A percentile compares a stretch with the other conserved stretches of the same genome.
Evolutionary conservation across 1,139 yeast species (phyloP).

Genomic region (Eremothecium gossypii): DNA sequence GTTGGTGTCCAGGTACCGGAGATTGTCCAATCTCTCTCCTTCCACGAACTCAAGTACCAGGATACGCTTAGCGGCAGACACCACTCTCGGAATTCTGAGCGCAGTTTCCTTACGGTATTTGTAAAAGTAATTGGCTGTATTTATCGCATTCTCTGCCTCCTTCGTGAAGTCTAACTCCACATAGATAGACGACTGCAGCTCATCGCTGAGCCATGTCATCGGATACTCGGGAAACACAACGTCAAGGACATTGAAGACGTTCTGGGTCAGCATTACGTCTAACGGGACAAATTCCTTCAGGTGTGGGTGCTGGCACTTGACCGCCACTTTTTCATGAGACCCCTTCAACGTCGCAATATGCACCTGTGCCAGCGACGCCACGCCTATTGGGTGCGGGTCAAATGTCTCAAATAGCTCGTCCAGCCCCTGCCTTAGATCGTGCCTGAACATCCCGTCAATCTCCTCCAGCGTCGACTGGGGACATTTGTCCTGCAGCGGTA

Average conservation of each 20-base stretch:
- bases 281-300: conserved; percentile 81
- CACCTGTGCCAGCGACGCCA: conserved; percentile 94
- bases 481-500: conserved; percentile 84
- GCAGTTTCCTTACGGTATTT: conserved; percentile 56
- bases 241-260: conserved; percentile 67
- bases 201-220: conserved; percentile 87
- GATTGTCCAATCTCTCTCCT: conserved; percentile 78
- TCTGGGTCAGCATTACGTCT: conserved; percentile 69
- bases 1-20: conserved; percentile 51
- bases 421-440: conserved; percentile 56
- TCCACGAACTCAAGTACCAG: conserved; percentile 80
- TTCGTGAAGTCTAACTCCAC: conserved; percentile 81
- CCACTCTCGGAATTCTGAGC: conserved; percentile 64
- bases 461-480: conserved; percentile 72
- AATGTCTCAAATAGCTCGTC: conserved; percentile 63
- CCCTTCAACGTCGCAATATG: conserved; percentile 61
- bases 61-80: conserved; percentile 59
- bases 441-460: conserved; percentile 51
- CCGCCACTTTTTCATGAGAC: conserved; percentile 74
- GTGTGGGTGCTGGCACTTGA: conserved; percentile 89
- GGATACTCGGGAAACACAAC: conserved; percentile 90
- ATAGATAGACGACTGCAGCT: conserved; percentile 72
- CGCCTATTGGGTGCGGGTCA: conserved; percentile 74
- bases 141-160: conserved; percentile 74
- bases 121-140: conserved; percentile 59